Evolutionary conservation across 2,329 filamentous ascomycete genomes (phyloP), one percentile per base, ranked within the genome.

Genomic region (Cordyceps farinosa): DNA sequence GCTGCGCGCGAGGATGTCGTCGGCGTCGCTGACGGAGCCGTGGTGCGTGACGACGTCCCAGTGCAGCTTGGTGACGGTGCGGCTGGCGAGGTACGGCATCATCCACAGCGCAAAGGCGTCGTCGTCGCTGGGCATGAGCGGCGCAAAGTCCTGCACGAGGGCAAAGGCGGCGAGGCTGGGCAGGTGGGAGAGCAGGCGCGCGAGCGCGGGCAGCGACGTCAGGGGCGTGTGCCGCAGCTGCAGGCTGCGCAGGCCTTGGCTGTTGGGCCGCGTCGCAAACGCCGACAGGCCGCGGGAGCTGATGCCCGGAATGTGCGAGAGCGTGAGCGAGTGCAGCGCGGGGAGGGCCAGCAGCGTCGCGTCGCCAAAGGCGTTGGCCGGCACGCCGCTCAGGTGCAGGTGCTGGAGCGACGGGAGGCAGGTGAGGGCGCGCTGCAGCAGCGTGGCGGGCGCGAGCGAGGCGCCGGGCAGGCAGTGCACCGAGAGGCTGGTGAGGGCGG

Each of bases 31-130:
- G 53, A 77, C 73, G 29, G 74, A 71, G 22, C 77, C 72, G 13
- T 78, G 42, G 42, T 80, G 77, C 47, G 80, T 77, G 34, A 84
- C 83, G 32, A 91, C 82, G 68, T 89, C 86, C 87, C 87, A 89
- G 73, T 89, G 86, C 4, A 89, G 76, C 57, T 76, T 79, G 30
- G 74, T 74, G 5, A 89, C 71, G 9, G 80, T 83, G 1, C 70
- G 63, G 0, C 84, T 87, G 0, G 84, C 85, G 9, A 89, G 78
- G 67, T 88, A 88, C 0, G 86, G 87, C 74, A 87, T 87, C 66
- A 88, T 81, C 77, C 83, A 86, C 62, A 88, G 81, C 5, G 71
- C 67, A 61, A 82, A 82, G 38, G 81, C 79, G 65, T 83, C 82
- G 60, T 82, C 81, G 15, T 79, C 75, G 0, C 34, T 47, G 17